Base-by-base conservation (phyloP, 2,329 filamentous ascomycete genomes). In the Aureobasidium pullulans region DNA sequence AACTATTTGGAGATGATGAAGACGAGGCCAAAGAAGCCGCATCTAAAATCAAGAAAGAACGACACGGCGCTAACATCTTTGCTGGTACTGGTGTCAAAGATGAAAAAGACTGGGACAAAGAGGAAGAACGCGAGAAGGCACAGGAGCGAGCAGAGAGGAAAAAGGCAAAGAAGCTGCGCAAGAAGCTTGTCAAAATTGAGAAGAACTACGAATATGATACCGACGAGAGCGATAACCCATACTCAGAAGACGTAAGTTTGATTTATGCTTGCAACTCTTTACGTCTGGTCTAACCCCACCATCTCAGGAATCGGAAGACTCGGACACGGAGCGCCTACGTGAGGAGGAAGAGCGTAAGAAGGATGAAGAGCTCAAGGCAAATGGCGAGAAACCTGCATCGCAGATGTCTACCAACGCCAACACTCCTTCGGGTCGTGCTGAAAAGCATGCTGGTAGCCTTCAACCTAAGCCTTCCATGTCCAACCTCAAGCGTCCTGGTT, bases 61-160 rank as follows among this genome's bases (percentile, higher is more conserved):
- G 95, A 71, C 79, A 95, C n/a, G 85, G 85, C 56, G 93, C 93
- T 8, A 96, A 96, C 67, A 77, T 94, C 2, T 96, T 96, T 65
- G 88, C 59, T 36, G 69, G 67, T 28, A 69, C 69, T 6, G 70
- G 95, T 67, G 76, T 77, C 11, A 76, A 76, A 47, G 71, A 78
- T 44, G 76, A 79, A 59, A 67, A 72, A 47, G 73, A 77, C 53
- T 70, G 76, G 29, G 86, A 94, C 63, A 80, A 90, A 63, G 82
- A 88, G 63, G 85, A 89, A 66, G 75, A 86, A 66, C 76, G 83
- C 65, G 83, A 85, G 68, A 79, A 87, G 70, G 83, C 84, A 19
- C 87, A 89, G 65, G 86, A 87, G 64, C 81, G 89, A 60, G 80
- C 84, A 62, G 78, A 84, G 62, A 88, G 85, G 71, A 83, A 84